These are phyloP conservation scores for Candolleomyces eurysporus DNA, from an alignment of 768 basidiomycete genomes.

Conservation along the genomic window DNA sequence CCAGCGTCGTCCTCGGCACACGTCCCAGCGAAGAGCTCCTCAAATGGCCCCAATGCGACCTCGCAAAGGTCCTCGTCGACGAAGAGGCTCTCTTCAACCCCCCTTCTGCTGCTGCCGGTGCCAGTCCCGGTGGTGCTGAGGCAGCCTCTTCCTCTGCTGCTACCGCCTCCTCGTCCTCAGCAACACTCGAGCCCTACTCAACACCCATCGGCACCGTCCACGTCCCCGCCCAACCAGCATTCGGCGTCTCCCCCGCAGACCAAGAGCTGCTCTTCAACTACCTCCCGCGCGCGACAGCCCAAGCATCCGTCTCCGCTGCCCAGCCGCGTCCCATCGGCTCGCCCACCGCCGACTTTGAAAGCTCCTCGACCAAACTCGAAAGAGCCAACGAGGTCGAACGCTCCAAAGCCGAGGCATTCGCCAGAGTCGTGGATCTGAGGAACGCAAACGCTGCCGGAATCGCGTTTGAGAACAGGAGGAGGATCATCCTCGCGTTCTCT, in stretches of 20 bases:
- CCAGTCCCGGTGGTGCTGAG: no score
- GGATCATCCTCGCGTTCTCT: slow-evolving; percentile 81
- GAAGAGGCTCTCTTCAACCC: slow-evolving; percentile 40
- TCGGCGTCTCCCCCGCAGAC: slow-evolving; percentile 60
- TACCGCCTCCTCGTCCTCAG: slow-evolving; percentile 12
- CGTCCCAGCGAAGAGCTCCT: slow-evolving; percentile 53
- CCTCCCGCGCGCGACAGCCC: slow-evolving; percentile 55
- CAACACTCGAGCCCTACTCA: slow-evolving; percentile 4
- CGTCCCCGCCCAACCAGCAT: slow-evolving; percentile 56
- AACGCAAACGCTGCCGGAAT: slow-evolving; percentile 90
- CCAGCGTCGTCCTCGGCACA: slow-evolving; percentile 77
- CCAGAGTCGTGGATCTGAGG: slow-evolving; percentile 73
- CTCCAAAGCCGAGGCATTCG: slow-evolving; percentile 55
- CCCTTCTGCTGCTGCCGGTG: slow-evolving; percentile 14
- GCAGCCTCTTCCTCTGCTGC: not conserved
- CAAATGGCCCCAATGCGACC: slow-evolving; percentile 67
- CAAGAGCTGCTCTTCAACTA: slow-evolving; percentile 64
- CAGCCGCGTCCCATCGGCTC: not conserved
- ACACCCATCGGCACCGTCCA: slow-evolving; percentile 37
- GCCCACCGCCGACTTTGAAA: not conserved
- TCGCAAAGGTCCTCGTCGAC: slow-evolving; percentile 62
- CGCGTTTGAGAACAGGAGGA: slow-evolving; percentile 78
- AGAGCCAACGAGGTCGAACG: slow-evolving; percentile 23
- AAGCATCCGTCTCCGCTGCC: slow-evolving; percentile 17
- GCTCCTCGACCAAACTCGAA: not conserved